Base-by-base conservation (phyloP, 163 green algal species). In the Scenedesmus sp. region DNA sequence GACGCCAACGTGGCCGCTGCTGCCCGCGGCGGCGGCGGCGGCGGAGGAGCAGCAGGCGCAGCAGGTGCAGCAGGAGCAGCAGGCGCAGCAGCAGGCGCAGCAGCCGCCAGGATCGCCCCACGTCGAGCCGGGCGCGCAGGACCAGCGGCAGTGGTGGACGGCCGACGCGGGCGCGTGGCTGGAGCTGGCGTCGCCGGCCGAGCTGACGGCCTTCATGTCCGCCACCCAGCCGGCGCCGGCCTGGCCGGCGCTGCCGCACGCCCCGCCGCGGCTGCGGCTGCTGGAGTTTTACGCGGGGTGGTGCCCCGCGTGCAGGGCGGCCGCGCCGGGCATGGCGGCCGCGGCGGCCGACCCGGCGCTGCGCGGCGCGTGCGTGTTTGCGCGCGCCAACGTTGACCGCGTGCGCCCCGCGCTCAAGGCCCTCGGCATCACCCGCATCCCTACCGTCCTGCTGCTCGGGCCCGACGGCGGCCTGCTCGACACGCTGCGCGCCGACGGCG, bases 261-360 rank as follows among this genome's bases (percentile, higher is more conserved):
- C 51, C 20, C 20, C 18, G 1, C 45, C 45, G 3, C 66, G 60
- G 45, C 60, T 80, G 44, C 57, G 34, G 62, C 57, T 80, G 2
- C 6, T 80, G 4, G 71, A 80, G 45, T 80, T 80, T 24, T 80
- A 80, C 14, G 71, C 71, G 31, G 47, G 29, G 7, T 80, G 71
- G 71, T 80, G 71, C 39, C 45, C 45, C 31, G 71, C 71, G 44
- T 80, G 71, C 22, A 15, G 15, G 14, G 71, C 58, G 47, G 71
- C 71, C 29, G 58, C 71, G 20, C 45, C 71, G 13, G 42, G 56
- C 26, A 62, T 80, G 58, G 71, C 71, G 26, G 71, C 71, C 29
- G 58, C 50, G n/a, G 71, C 71, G 0, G 34, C 34, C 10, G 71
- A 80, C n/a, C 71, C 71, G 15, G 39, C 51, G 58, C 60, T 80